A percentile compares a stretch with the other conserved stretches of the same genome.
phyloP scores from a whole-genome alignment of 768 basidiomycete species.

The Russula olivacea region DNA sequence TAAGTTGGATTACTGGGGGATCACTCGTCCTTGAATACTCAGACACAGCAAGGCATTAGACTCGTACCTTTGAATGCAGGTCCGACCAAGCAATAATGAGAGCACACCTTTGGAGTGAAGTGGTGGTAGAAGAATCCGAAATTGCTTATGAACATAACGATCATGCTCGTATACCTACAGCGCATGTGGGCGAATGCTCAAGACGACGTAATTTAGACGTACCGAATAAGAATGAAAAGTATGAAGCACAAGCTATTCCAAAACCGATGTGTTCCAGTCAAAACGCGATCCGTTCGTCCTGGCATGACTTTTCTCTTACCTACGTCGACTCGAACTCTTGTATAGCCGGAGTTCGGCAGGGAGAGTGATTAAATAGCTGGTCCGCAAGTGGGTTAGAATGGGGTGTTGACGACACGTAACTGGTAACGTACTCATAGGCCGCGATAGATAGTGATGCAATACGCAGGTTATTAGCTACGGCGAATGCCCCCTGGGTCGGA shows the following conservation, averaged over 20 bases:
- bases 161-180: slow-evolving; percentile 42
- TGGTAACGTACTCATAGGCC: slow-evolving; percentile 21
- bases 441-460: slow-evolving; percentile 20
- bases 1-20: slow-evolving; percentile 49
- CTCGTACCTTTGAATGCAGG: slow-evolving; percentile 57
- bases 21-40: not conserved
- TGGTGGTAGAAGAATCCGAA: slow-evolving; percentile 50
- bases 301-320: not conserved
- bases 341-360: slow-evolving; percentile 22
- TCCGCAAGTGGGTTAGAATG: not conserved
- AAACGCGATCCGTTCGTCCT: not conserved
- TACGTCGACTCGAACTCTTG: not conserved
- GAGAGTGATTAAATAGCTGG: slow-evolving; percentile 24
- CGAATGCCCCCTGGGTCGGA: not conserved
- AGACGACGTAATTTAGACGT: not conserved
- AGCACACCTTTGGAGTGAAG: slow-evolving; percentile 47
- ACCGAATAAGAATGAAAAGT: slow-evolving; percentile 22
- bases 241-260: slow-evolving; percentile 17
- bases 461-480: slow-evolving; percentile 18
- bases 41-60: not conserved
- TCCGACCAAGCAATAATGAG: slow-evolving; percentile 44
- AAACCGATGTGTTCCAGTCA: not conserved
- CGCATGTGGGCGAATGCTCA: not conserved
- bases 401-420: not conserved
- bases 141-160: slow-evolving; percentile 46